Conservation (phyloP, 768 basidiomycete genomes). For the Trametes elegans region DNA sequence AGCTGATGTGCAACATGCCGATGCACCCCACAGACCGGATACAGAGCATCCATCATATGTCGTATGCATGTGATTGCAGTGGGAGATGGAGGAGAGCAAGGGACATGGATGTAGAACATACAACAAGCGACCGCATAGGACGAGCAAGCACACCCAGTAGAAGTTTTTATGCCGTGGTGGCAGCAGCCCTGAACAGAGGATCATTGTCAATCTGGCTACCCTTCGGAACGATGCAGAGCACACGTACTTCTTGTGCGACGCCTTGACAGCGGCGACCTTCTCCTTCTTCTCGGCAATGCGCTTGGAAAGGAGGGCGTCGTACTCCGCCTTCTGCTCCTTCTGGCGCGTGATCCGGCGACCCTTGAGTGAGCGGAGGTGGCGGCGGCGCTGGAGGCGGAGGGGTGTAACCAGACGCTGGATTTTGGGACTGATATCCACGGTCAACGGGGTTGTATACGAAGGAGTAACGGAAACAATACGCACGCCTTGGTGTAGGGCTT, state of each 20-base stretch:
- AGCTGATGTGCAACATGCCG: constrained; percentile 17
- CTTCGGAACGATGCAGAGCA: no score
- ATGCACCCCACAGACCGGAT: neutral
- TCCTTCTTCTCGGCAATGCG: constrained; percentile 92
- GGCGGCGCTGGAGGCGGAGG: constrained; percentile 92
- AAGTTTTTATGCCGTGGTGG: constrained; percentile 25
- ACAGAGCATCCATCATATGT: constrained; percentile 22
- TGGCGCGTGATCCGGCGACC: constrained; percentile 85
- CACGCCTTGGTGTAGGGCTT: constrained; percentile 98
- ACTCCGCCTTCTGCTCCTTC: constrained; percentile 95
- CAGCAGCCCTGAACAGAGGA: constrained; percentile 17
- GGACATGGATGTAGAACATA: constrained; percentile 33
- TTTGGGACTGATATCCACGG: constrained; percentile 65
- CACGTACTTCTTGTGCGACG: constrained; percentile 69
- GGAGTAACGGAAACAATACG: constrained; percentile 36
- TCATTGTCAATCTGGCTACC: neutral
- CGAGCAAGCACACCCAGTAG: constrained; percentile 6
- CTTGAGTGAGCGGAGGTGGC: constrained; percentile 87
- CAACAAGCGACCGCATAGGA: constrained; percentile 28
- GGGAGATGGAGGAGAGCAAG: constrained; percentile 24
- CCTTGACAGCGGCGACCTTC: constrained; percentile 85
- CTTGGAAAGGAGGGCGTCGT: constrained; percentile 83
- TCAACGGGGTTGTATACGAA: neutral
- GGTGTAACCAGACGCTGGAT: constrained; percentile 97
- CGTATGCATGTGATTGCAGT: constrained; percentile 29